Conservation (phyloP, 176 grass and related monocot species). For the Hordeum marinum region DNA sequence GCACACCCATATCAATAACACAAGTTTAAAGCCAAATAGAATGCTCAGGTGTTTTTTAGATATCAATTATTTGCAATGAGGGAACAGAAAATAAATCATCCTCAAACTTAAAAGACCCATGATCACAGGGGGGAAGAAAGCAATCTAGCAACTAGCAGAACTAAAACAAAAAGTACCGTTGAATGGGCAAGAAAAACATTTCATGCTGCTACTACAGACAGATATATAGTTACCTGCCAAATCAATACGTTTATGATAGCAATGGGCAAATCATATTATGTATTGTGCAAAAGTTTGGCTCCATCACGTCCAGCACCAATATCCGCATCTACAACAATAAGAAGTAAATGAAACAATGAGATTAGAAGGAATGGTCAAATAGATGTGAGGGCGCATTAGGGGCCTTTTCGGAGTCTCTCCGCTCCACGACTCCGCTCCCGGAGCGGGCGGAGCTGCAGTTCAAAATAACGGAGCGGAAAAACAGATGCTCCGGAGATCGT, state of each 20-base stretch:
- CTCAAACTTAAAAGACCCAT: not conserved
- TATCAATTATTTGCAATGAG: not conserved
- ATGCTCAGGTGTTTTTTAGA: too few relatives aligned
- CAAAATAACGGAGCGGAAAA: too few relatives aligned
- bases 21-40: too few relatives aligned
- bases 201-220: not conserved
- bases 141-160: not conserved
- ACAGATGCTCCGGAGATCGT: too few relatives aligned
- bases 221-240: not conserved
- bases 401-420: too few relatives aligned
- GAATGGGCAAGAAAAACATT: not conserved
- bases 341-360: not conserved
- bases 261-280: not conserved
- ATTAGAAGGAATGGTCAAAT: not conserved
- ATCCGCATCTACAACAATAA: not conserved
- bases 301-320: not conserved
- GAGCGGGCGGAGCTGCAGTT: too few relatives aligned
- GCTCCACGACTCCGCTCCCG: too few relatives aligned
- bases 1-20: too few relatives aligned
- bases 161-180: not conserved
- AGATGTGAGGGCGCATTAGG: not conserved
- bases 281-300: not conserved
- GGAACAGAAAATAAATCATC: not conserved
- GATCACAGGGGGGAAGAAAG: not conserved
- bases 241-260: not conserved